Base-by-base conservation (phyloP, 805 yeast species). In the fission yeast (Schizosaccharomyces pombe) region DNA sequence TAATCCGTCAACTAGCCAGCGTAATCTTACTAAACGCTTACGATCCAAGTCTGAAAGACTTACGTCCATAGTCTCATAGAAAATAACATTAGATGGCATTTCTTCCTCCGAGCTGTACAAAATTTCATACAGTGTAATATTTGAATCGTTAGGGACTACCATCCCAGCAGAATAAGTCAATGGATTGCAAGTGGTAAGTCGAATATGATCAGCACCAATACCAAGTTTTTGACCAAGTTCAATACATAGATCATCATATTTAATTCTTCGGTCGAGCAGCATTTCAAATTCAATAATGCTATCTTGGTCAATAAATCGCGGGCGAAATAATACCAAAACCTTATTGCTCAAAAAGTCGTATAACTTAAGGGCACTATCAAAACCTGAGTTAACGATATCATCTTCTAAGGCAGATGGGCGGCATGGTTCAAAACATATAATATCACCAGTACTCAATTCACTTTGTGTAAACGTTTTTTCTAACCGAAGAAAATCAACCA, bases 11-110 rank as follows among this genome's bases (percentile, higher is more conserved):
- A 79, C 76, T 47, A 87, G 69, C 91, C 93, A 85, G 54, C 72
- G 72, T 24, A 89, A 70, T 54, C 73, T 76, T 43, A 87, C 67
- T 3, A 77, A 66, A 57, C 76, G 76, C 78, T 85, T 75, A 57
- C 75, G 78, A 65, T 91, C 98, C 60, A 81, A 75, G 58, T 85
- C 93, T 32, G 70, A 73, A 55, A 89, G 68, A 1, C 89, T 77
- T 47, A 86, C 78, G 49, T 78, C 81, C 62, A 91, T 71, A 1
- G 81, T 67, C 62, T 89, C 95, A 64, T 82, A 89, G 59, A 79
- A 80, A 56, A 89, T 74, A 11, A 51, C 47, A 16, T 31, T 43
- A n/a, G 33, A 30, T 31, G 32, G 37, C 9, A 37, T 28, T 5
- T 32, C 53, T 33, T 19, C 43, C 5, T 32, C 34, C 5, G 47